Evolutionary conservation across 2,329 filamentous ascomycete genomes (phyloP), one percentile per base, ranked within the genome.

Genomic region (Aspergillus ochraceus): DNA sequence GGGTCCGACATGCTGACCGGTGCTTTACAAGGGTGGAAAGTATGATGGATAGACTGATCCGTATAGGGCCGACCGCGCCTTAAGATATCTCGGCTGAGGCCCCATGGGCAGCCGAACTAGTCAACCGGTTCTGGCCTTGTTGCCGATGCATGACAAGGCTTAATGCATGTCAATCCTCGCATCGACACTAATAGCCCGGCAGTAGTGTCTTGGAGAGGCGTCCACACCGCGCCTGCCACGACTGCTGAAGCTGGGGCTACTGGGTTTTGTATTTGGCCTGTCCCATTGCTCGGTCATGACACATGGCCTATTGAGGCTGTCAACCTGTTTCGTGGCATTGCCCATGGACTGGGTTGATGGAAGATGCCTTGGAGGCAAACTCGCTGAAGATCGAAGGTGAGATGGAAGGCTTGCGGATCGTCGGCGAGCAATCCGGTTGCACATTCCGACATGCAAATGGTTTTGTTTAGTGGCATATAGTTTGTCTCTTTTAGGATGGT

Each of bases 101-200:
- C 17, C 17, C 17, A n/a, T n/a, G 36, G 17, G 17, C 5, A 14
- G 2, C 17, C 6, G 36, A 42, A 42, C 36, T n/a, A 42, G 36
- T 55, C 19, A 36, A 29, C 45, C 45, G 42, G 26, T 6, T 17
- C 17, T 42, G 6, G 36, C 17, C 14, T 42, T 17, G 36, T 42
- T n/a, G 14, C 36, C 36, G 14, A 42, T 42, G 36, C 17, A 42
- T 22, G 51, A 36, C 50, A 54, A n/a, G 14, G 36, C 36, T 42
- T 42, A 42, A 24, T 45, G 46, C 49, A 51, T 54, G 57, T 26
- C 46, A 52, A 54, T 58, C 57, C 45, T 45, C 9, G 45, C 57
- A 52, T 49, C 50, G 14, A 50, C 26, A 29, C 50, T 52, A 54
- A 58, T 58, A 58, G 57, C 46, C 51, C 49, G n/a, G 26, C 45